Percentiles rank a stretch among this genome's conserved stretches.
Conservation (phyloP, 2,329 filamentous ascomycete species). For the Diaporthe nobilis region DNA sequence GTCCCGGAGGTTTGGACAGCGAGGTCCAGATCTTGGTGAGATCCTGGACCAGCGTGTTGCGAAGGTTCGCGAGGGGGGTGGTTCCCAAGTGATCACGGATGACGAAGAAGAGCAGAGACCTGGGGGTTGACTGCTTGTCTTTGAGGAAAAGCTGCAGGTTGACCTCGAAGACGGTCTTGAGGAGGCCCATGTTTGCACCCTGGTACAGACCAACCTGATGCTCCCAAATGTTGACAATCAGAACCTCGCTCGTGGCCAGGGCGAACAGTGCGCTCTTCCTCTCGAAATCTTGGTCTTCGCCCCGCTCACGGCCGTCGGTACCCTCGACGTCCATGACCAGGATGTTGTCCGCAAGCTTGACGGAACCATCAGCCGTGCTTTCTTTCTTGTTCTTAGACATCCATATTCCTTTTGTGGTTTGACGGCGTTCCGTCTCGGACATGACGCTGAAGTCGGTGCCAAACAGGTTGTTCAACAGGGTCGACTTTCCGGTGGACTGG, state of each 20-base stretch:
- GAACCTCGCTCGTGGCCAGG: constrained; percentile 94
- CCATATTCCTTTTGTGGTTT: constrained; percentile 99
- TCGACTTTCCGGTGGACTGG: constrained; percentile 98
- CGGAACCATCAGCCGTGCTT: constrained; percentile 57
- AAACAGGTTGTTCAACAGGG: constrained; percentile 94
- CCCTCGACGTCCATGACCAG: constrained; percentile 99
- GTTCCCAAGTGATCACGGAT: constrained; percentile 96
- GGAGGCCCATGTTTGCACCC: constrained; percentile 97
- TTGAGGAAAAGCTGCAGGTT: constrained; percentile 97
- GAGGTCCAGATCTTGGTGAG: constrained; percentile 92
- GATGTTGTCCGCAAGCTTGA: constrained; percentile 94
- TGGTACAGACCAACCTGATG: constrained; percentile 98
- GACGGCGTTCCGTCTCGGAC: constrained; percentile 92
- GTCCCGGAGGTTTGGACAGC: constrained; percentile 89
- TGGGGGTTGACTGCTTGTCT: constrained; percentile 90
- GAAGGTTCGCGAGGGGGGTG: constrained; percentile 90
- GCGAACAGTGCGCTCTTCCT: constrained; percentile 98
- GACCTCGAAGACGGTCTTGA: constrained; percentile 99
- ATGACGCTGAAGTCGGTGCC: constrained; percentile 97
- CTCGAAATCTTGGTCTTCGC: constrained; percentile 99
- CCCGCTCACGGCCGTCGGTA: constrained; percentile 94
- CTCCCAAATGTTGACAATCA: constrained; percentile 99
- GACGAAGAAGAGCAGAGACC: constrained; percentile 97
- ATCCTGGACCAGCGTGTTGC: constrained; percentile 91
- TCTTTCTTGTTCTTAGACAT: constrained; percentile 94